Percentiles rank a stretch among this genome's conserved stretches.
phyloP scores from a whole-genome alignment of 1,284 basidiomycete genomes.

The Melampsora abietis-canadensis region DNA sequence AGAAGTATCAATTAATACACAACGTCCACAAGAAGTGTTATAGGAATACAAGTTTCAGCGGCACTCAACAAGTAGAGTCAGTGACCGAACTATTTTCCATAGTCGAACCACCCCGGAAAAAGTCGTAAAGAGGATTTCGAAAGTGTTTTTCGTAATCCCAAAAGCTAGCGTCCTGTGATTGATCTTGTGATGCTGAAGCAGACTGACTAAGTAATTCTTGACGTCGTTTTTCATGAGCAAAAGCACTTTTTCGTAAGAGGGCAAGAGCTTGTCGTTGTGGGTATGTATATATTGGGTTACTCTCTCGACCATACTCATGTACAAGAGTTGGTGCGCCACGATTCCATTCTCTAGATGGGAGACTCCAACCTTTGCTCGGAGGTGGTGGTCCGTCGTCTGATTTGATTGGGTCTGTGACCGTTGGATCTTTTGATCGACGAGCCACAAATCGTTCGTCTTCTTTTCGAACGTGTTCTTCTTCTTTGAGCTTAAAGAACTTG shows the following conservation, averaged over 20 bases:
- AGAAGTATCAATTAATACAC: neutral
- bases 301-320: conserved; percentile 37
- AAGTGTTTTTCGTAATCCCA: conserved; percentile 42
- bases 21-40: neutral
- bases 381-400: neutral
- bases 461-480: conserved; percentile 13
- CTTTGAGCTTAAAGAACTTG: conserved; percentile 27
- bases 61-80: conserved; percentile 33
- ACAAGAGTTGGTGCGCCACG: conserved; percentile 34
- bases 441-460: conserved; percentile 24
- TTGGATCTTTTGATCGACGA: conserved; percentile 20
- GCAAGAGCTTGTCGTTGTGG: conserved; percentile 31
- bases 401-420: conserved; percentile 15
- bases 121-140: conserved; percentile 36
- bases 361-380: conserved; percentile 32
- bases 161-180: conserved; percentile 31
- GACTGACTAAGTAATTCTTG: conserved; percentile 18
- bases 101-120: conserved; percentile 27
- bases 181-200: neutral
- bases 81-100: conserved; percentile 36
- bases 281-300: conserved; percentile 17
- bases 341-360: conserved; percentile 30
- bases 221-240: conserved; percentile 37
- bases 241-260: conserved; percentile 19
- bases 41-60: neutral